Evolutionary conservation across 768 basidiomycete genomes (phyloP).

Genomic region (Lactarius psammicola): DNA sequence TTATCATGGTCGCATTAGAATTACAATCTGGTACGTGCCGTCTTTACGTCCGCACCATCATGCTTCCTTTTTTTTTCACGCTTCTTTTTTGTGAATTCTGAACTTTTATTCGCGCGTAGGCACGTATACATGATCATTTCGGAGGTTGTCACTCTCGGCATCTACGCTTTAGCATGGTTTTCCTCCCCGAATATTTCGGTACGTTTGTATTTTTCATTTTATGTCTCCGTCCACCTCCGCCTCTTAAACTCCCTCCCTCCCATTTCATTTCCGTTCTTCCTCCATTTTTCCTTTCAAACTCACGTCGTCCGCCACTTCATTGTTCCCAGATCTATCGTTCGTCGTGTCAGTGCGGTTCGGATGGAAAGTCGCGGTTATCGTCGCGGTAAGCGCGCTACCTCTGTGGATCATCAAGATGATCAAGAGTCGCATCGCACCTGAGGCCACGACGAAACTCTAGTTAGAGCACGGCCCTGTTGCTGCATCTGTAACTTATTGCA

Average conservation of each 20-base stretch:
- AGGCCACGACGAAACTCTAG: conserved; percentile 88
- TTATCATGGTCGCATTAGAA: conserved; percentile 99
- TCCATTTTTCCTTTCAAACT: neutral
- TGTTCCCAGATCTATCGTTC: conserved; percentile 76
- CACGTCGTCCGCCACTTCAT: neutral
- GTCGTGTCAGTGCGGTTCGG: conserved; percentile 84
- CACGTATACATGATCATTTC: conserved; percentile 94
- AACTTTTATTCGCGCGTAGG: conserved; percentile 44
- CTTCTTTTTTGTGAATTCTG: conserved; percentile 2
- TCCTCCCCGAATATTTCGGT: conserved; percentile 98
- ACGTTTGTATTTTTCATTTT: conserved; percentile 33
- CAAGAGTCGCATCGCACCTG: conserved; percentile 82
- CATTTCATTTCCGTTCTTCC: neutral
- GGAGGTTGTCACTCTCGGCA: conserved; percentile 81
- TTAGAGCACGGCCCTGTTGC: conserved; percentile 36
- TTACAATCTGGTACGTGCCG: conserved; percentile 80
- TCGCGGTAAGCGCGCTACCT: conserved; percentile 90
- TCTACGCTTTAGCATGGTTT: conserved; percentile 92
- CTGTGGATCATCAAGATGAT: conserved; percentile 89
- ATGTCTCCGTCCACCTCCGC: neutral
- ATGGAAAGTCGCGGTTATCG: conserved; percentile 95
- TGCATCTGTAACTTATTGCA: conserved; percentile 20
- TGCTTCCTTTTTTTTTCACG: neutral
- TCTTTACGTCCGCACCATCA: neutral
- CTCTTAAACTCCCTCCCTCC: neutral